A percentile compares a stretch with the other conserved stretches of the same genome.
These are phyloP conservation scores for Arthrobotrys pseudoclavata DNA, from an alignment of 2,329 filamentous ascomycete species.

Conservation along the genomic window DNA sequence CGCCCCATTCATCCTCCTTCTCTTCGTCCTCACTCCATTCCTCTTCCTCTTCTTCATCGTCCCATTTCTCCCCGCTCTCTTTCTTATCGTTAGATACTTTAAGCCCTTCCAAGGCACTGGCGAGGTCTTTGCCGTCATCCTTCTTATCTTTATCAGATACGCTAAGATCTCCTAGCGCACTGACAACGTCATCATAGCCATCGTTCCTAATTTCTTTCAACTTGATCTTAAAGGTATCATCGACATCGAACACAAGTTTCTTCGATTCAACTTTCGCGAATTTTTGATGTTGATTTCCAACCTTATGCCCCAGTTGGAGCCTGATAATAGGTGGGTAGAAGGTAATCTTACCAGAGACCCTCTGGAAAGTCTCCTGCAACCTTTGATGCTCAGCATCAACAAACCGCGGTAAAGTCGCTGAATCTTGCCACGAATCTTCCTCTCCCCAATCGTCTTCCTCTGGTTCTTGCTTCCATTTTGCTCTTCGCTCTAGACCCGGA, in stretches of 20 bases:
- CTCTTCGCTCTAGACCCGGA: neutral
- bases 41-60: constrained; percentile 4
- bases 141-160: neutral
- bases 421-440: neutral
- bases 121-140: neutral
- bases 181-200: neutral
- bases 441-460: neutral
- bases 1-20: constrained; percentile 9
- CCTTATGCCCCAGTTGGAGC: neutral
- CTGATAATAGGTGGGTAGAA: neutral
- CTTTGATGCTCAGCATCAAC: neutral
- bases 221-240: constrained; percentile 1
- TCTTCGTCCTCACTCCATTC: constrained; percentile 2
- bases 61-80: neutral
- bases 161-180: neutral
- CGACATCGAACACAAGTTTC: neutral
- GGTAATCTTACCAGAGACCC: neutral
- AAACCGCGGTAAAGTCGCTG: neutral
- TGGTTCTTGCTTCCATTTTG: neutral
- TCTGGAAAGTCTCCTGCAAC: neutral
- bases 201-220: constrained; percentile 6
- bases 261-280: neutral
- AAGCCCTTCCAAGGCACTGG: neutral
- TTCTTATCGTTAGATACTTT: neutral
- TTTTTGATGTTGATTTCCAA: neutral